Base-by-base conservation (phyloP, 306 rosid species). In the Vigna angularis region DNA sequence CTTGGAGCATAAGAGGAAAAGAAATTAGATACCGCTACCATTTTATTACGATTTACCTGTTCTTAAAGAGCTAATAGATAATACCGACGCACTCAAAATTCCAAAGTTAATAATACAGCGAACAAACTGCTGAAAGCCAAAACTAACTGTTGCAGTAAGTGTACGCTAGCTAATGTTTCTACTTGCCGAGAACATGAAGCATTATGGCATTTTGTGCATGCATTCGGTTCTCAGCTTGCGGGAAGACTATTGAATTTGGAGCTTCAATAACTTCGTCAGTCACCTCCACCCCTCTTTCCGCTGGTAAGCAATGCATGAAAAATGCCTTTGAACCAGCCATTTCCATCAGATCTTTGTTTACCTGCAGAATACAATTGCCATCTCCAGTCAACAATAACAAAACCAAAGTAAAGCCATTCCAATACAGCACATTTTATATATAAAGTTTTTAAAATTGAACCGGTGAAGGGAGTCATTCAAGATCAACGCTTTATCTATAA, bases 291-390 rank as follows among this genome's bases (percentile, higher is more conserved):
- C 99, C 99, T 86, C 99, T 87, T 79, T 93, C 99, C 0, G 99
- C 99, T 0, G 99, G 99, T 66, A 96, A 82, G 86, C 99, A 96
- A 71, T 93, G 99, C 98, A 96, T 93, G 89, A 96, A 91, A 76
- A 83, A 86, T 1, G 94, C 94, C 78, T 87, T 82, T 6, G 97
- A 83, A 76, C 99, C 98, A 4, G 99, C 99, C 44, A 87, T 14
- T 77, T 91, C 89, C 98, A 96, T 90, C 5, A 96, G 93, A 79
- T 63, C 85, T 75, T 83, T 84, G 77, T 93, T 76, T 70, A 93
- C 90, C 99, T 95, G 87, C 52, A 76, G 40, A 77, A 51, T 7
- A 66, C n/a, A 15, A 47, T 77, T 65, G 62, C 9, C 9, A 70
- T 55, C 49, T 57, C 55, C 40, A 6, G 18, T 52, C 51, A 52